These are phyloP conservation scores for Cubamyces sp. DNA, from an alignment of 768 basidiomycete species.

Conservation along the genomic window DNA sequence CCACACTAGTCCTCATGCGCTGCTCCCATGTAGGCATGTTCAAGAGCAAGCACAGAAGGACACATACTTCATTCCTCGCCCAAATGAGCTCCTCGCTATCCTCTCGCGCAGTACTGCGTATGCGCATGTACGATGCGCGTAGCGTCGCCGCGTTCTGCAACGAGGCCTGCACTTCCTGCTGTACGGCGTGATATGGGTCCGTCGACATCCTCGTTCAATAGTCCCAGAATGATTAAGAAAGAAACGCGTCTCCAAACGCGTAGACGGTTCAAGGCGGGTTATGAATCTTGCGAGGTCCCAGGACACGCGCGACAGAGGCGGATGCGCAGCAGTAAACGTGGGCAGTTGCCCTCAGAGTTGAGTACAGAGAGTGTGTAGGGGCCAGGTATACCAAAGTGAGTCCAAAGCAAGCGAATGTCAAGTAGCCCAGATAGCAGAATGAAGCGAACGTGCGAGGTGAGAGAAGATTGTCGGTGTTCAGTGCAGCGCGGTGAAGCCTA, in stretches of 20 bases:
- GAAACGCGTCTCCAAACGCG: background rate
- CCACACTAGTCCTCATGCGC: background rate
- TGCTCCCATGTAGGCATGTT: background rate
- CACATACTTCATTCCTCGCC: conserved; percentile 74
- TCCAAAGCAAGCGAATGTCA: too few relatives aligned
- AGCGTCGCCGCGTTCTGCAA: conserved; percentile 73
- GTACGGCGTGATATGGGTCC: conserved; percentile 89
- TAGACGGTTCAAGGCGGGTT: background rate
- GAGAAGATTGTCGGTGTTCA: too few relatives aligned
- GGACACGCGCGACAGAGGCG: too few relatives aligned
- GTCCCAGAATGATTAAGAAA: background rate
- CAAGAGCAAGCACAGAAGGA: background rate
- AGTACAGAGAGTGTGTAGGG: background rate
- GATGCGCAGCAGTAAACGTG: too few relatives aligned
- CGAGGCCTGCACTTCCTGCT: conserved; percentile 79
- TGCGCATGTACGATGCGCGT: conserved; percentile 76
- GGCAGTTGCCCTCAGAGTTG: background rate
- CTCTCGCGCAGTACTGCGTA: conserved; percentile 69
- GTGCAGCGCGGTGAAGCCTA: too few relatives aligned
- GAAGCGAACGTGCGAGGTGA: too few relatives aligned
- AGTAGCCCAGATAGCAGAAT: too few relatives aligned
- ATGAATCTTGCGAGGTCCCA: too few relatives aligned
- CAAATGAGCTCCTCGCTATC: conserved; percentile 82
- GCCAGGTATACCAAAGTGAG: too few relatives aligned
- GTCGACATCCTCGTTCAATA: conserved; percentile 51